Percentiles rank a stretch among this genome's conserved stretches.
Conservation (phyloP, 2,329 filamentous ascomycete genomes). For the Talaromyces sp. region DNA sequence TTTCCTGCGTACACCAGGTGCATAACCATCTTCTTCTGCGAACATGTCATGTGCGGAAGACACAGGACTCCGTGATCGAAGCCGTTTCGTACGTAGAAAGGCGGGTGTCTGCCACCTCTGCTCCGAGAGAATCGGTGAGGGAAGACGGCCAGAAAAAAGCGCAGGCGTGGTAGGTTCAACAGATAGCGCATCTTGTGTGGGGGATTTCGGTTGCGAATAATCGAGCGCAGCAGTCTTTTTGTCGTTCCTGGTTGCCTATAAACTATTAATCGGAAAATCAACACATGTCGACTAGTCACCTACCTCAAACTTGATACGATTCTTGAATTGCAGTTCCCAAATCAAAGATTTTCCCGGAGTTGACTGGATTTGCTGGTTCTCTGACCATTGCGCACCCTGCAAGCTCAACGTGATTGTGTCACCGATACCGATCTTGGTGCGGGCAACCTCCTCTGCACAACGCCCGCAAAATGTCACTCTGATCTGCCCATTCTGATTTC, state of each 20-base stretch:
- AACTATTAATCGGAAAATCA: neutral
- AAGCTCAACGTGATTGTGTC: slow-evolving; percentile 70
- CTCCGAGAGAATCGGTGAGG: slow-evolving; percentile 19
- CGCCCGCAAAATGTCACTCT: slow-evolving; percentile 70
- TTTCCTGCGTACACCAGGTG: slow-evolving; percentile 63
- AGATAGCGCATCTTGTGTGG: slow-evolving; percentile 14
- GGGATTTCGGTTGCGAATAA: slow-evolving; percentile 48
- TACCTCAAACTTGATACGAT: slow-evolving; percentile 38
- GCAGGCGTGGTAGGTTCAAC: slow-evolving; percentile 2
- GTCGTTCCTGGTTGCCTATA: slow-evolving; percentile 28
- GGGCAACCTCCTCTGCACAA: slow-evolving; percentile 66
- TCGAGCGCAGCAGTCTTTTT: slow-evolving; percentile 41
- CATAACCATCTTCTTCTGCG: slow-evolving; percentile 61
- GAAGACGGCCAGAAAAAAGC: neutral
- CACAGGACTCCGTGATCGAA: slow-evolving; percentile 66
- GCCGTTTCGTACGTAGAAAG: slow-evolving; percentile 68
- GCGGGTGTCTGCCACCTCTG: slow-evolving; percentile 72
- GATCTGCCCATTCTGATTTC: slow-evolving; percentile 73
- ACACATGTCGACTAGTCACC: neutral
- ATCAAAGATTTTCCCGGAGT: slow-evolving; percentile 57
- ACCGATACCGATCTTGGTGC: slow-evolving; percentile 69
- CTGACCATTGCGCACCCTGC: slow-evolving; percentile 63
- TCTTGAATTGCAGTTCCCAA: slow-evolving; percentile 54
- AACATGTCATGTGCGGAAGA: slow-evolving; percentile 66
- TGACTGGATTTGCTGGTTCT: slow-evolving; percentile 49